A percentile compares a stretch with the other conserved stretches of the same genome.
phyloP scores from a whole-genome alignment of 495 filamentous ascomycete genomes.

The Parachaetomium inaequale region DNA sequence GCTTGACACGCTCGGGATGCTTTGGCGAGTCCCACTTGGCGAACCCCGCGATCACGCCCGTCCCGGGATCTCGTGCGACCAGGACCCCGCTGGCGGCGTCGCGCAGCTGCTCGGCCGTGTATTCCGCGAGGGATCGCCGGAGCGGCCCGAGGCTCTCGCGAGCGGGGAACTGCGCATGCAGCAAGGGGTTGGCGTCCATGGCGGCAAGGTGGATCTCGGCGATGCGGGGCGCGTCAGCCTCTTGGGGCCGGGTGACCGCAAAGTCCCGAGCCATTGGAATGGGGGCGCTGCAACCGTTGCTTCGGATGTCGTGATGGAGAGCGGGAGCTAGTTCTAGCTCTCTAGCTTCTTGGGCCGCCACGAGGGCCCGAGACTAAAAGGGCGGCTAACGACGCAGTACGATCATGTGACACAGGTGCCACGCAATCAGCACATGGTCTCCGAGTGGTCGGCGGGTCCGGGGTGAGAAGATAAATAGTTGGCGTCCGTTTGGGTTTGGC shows the following conservation, averaged over 20 bases:
- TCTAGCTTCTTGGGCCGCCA: background rate
- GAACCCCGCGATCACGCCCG: slow-evolving; percentile 34
- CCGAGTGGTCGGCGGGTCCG: background rate
- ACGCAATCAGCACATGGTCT: background rate
- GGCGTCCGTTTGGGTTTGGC: background rate
- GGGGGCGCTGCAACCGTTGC: background rate
- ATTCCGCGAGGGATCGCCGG: slow-evolving; percentile 23
- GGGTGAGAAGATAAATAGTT: background rate
- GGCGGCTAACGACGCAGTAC: background rate
- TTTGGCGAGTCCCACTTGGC: slow-evolving; percentile 40
- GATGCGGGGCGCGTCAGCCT: slow-evolving; percentile 38
- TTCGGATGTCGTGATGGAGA: background rate
- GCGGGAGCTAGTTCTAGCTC: background rate
- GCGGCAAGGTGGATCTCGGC: slow-evolving; percentile 43
- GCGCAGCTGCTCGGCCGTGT: slow-evolving; percentile 28
- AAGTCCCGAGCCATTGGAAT: slow-evolving; percentile 15
- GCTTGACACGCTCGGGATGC: slow-evolving; percentile 20
- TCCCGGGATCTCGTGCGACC: slow-evolving; percentile 30
- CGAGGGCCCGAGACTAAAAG: background rate
- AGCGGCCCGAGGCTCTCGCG: slow-evolving; percentile 27
- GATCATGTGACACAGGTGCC: slow-evolving; percentile 26
- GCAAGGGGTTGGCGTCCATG: slow-evolving; percentile 40
- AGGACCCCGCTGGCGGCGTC: slow-evolving; percentile 24
- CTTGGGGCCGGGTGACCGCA: slow-evolving; percentile 12
- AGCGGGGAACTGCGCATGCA: slow-evolving; percentile 45